Conservation (phyloP, 805 yeast genomes). For the Yarrowia divulgata region DNA sequence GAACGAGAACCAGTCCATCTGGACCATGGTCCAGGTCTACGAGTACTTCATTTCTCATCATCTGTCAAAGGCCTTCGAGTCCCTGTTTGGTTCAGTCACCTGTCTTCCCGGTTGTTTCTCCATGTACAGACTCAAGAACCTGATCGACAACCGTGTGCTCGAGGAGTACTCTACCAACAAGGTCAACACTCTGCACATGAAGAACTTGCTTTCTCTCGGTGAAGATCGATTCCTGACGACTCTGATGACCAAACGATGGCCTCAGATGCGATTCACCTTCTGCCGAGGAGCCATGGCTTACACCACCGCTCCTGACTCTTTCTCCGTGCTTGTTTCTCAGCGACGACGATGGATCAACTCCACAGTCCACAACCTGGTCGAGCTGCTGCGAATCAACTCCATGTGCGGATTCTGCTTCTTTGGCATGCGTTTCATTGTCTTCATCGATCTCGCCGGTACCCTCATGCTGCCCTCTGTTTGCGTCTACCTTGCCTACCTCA, state of each 20-base stretch:
- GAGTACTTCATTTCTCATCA: constrained; percentile 71
- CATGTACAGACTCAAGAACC: constrained; percentile 63
- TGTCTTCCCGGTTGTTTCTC: constrained; percentile 72
- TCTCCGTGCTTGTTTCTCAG: constrained; percentile 60
- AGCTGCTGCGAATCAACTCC: constrained; percentile 61
- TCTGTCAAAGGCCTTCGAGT: constrained; percentile 69
- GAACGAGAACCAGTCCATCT: constrained; percentile 60
- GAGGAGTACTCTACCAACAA: constrained; percentile 63
- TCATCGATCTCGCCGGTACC: constrained; percentile 63
- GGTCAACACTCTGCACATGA: constrained; percentile 65
- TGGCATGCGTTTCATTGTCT: constrained; percentile 66
- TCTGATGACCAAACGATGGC: constrained; percentile 63
- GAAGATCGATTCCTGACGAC: constrained; percentile 68
- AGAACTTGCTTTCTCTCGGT: constrained; percentile 66
- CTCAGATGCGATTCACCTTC: constrained; percentile 61
- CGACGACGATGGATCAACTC: constrained; percentile 73
- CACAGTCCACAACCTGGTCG: constrained; percentile 67
- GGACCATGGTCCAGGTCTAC: constrained; percentile 68
- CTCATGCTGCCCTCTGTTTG: constrained; percentile 67
- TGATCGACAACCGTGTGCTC: constrained; percentile 65
- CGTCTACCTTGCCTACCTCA: constrained; percentile 60
- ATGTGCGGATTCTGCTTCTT: constrained; percentile 69
- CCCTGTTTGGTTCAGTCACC: constrained; percentile 67
- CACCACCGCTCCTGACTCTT: constrained; percentile 64
- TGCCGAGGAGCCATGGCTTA: constrained; percentile 65